These are phyloP conservation scores for Gaultheria prostrata DNA, from an alignment of 148 eudicot genomes.

Conservation along the genomic window DNA sequence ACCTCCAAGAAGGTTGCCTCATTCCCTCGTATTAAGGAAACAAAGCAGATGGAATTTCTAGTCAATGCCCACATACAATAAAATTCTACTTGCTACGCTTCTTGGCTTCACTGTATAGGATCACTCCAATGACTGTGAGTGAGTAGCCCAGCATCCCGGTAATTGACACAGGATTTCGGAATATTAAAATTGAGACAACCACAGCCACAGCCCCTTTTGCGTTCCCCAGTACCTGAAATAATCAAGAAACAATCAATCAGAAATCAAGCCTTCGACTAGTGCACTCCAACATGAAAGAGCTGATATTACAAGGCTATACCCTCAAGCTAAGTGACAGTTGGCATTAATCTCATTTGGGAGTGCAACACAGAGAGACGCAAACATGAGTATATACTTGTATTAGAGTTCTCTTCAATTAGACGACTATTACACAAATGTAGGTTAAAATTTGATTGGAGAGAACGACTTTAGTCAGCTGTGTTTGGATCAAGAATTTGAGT, in stretches of 20 bases:
- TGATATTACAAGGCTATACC: not conserved
- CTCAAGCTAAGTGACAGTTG: not conserved
- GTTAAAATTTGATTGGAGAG: not conserved
- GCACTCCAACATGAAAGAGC: not conserved
- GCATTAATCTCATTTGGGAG: not conserved
- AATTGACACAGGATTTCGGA: slow-evolving; percentile 81
- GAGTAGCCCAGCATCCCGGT: slow-evolving; percentile 88
- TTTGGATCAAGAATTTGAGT: not conserved
- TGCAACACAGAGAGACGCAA: not conserved
- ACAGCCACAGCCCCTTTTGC: slow-evolving; percentile 97
- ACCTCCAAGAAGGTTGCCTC: slow-evolving; percentile 22
- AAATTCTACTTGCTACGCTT: slow-evolving; percentile 64
- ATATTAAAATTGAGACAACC: slow-evolving; percentile 80
- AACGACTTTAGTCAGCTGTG: not conserved
- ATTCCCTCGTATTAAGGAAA: slow-evolving; percentile 13
- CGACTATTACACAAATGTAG: not conserved
- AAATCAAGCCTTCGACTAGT: not conserved
- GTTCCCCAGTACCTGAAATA: slow-evolving; percentile 77
- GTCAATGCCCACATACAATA: slow-evolving; percentile 3
- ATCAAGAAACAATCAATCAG: slow-evolving; percentile 3
- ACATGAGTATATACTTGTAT: not conserved
- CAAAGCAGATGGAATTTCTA: slow-evolving; percentile 14
- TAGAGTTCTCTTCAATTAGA: not conserved
- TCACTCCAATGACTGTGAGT: slow-evolving; percentile 75
- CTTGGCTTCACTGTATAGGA: slow-evolving; percentile 85